Evolutionary conservation across 2,329 filamentous ascomycete species (phyloP).

Genomic region (Parafenestella ontariensis): DNA sequence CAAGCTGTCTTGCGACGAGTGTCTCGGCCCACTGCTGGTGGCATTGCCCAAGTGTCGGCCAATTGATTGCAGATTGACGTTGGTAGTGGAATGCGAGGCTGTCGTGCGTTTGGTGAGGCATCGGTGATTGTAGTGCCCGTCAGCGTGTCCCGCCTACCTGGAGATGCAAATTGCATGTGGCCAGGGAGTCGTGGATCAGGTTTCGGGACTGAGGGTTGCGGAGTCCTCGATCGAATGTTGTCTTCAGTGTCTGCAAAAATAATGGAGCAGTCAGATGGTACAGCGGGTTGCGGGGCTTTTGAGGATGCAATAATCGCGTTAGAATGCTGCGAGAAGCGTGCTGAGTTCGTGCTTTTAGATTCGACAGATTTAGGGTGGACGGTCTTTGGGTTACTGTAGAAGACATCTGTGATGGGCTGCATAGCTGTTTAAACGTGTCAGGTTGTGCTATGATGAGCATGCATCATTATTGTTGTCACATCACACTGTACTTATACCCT

Average conservation of each 20-base stretch:
- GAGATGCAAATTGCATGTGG: not conserved
- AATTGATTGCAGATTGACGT: not conserved
- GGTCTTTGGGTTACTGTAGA: not conserved
- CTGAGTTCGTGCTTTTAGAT: not conserved
- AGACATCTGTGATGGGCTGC: not conserved
- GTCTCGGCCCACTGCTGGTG: slow-evolving; percentile 7
- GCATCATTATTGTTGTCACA: not conserved
- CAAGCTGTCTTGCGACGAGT: slow-evolving; percentile 9
- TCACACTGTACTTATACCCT: not conserved
- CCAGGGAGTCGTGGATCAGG: not conserved
- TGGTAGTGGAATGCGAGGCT: not conserved
- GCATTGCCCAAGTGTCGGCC: not conserved
- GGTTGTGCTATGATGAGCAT: not conserved
- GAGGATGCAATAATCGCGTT: no score
- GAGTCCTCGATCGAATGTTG: not conserved
- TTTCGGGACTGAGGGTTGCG: not conserved
- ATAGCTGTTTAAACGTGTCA: no score
- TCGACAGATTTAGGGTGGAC: not conserved
- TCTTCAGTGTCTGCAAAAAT: not conserved
- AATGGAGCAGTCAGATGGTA: not conserved
- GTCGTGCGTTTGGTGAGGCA: not conserved
- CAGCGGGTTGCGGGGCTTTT: not conserved
- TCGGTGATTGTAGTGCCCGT: no score
- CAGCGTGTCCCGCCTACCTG: not conserved
- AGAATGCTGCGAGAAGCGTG: not conserved